These are phyloP conservation scores for Cicer cuneatum DNA, from an alignment of 306 rosid species.

Conservation along the genomic window DNA sequence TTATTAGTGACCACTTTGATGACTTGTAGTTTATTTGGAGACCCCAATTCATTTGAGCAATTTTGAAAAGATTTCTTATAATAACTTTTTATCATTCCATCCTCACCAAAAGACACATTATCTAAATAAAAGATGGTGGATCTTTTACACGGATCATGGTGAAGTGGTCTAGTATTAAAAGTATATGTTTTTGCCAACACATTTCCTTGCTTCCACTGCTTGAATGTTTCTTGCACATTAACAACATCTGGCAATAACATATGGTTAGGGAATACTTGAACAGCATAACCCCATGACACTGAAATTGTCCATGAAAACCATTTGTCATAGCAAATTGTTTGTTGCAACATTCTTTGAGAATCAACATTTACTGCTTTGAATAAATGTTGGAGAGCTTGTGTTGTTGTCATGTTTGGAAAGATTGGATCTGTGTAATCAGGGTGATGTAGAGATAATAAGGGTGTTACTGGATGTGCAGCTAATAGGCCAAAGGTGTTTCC, in stretches of 20 bases:
- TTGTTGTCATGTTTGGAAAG: conserved; percentile 75
- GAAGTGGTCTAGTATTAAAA: conserved; percentile 56
- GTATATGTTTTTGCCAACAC: conserved; percentile 55
- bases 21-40: conserved; percentile 63
- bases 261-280: conserved; percentile 64
- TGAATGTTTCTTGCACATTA: conserved; percentile 68
- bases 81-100: conserved; percentile 59
- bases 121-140: conserved; percentile 71
- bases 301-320: conserved; percentile 84
- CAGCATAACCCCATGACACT: conserved; percentile 95
- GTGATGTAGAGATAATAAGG: conserved; percentile 82
- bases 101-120: conserved; percentile 43
- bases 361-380: conserved; percentile 63
- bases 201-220: conserved; percentile 61
- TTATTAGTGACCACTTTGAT: conserved; percentile 68
- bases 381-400: conserved; percentile 64
- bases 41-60: conserved; percentile 57
- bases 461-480: conserved; percentile 80
- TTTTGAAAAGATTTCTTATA: conserved; percentile 61
- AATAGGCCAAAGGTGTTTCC: conserved; percentile 80
- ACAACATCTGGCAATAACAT: conserved; percentile 61
- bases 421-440: conserved; percentile 65
- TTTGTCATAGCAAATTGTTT: conserved; percentile 79
- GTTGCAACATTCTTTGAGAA: conserved; percentile 77
- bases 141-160: conserved; percentile 68